These are phyloP conservation scores for Kwoniella mangroviensis DNA, from an alignment of 768 basidiomycete genomes.

Conservation along the genomic window DNA sequence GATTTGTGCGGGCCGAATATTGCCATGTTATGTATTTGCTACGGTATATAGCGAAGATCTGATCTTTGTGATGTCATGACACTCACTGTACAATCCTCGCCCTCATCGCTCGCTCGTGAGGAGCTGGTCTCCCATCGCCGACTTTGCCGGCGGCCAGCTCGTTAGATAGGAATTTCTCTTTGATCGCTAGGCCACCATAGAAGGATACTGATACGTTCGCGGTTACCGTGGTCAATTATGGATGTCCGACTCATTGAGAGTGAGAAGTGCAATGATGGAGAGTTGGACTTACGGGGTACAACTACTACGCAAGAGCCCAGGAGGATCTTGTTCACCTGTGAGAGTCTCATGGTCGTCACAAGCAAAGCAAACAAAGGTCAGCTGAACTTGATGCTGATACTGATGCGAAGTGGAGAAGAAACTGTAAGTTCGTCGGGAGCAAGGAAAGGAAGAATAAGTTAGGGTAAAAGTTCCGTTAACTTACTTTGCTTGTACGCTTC, in stretches of 20 bases:
- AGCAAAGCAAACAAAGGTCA: no score
- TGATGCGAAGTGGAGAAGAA: not conserved
- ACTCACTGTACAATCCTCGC: conserved; percentile 46
- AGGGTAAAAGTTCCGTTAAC: not conserved
- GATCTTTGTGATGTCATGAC: no score
- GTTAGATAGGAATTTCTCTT: conserved; percentile 31
- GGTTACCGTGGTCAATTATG: no score
- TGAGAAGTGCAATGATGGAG: not conserved
- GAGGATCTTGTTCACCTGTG: conserved; percentile 40
- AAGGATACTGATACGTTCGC: conserved; percentile 29
- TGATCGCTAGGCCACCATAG: conserved; percentile 35
- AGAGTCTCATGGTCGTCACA: conserved; percentile 24
- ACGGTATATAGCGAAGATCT: not conserved
- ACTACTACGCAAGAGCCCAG: conserved; percentile 37
- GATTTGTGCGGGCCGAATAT: no score
- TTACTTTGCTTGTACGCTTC: no score
- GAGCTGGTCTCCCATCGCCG: not conserved
- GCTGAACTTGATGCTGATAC: not conserved
- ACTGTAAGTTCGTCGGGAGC: no score
- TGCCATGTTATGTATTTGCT: not conserved
- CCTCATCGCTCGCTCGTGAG: conserved; percentile 23
- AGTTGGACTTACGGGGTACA: conserved; percentile 35
- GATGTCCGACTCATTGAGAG: no score
- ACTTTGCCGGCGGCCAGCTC: conserved; percentile 15
- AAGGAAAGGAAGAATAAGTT: not conserved